phyloP scores from a whole-genome alignment of 305 asterid genomes.

The Petunia hybrid region DNA sequence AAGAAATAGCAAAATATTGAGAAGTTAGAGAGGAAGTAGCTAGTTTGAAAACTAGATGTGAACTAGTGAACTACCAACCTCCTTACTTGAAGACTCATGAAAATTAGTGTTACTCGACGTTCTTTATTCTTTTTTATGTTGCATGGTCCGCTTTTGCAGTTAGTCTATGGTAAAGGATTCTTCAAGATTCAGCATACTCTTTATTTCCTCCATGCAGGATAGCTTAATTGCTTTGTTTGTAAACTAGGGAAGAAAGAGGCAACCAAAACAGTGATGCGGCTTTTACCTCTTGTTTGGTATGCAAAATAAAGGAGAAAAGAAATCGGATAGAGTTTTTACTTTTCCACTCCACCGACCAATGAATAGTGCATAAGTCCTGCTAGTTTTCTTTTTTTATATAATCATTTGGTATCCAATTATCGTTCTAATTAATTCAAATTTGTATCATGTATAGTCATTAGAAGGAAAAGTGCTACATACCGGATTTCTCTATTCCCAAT shows the following conservation, averaged over 20 bases:
- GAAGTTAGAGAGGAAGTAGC: background rate
- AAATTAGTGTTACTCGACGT: background rate
- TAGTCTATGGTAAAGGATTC: slow-evolving; percentile 9
- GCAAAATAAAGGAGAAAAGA: background rate
- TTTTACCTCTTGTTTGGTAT: background rate
- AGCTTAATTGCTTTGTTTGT: background rate
- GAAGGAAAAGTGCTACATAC: background rate
- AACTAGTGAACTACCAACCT: background rate
- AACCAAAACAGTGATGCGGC: background rate
- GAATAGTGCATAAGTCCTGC: background rate
- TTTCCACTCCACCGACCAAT: slow-evolving; percentile 15
- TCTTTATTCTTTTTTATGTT: background rate
- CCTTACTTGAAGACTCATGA: background rate
- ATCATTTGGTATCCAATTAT: background rate
- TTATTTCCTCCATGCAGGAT: slow-evolving; percentile 15
- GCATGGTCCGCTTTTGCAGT: background rate
- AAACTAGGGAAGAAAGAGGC: background rate
- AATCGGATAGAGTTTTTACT: background rate
- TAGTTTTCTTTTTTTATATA: background rate
- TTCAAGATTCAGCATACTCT: slow-evolving; percentile 31
- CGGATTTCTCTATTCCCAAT: background rate
- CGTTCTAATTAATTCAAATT: background rate
- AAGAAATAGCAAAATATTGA: too few species aligned
- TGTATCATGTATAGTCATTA: background rate
- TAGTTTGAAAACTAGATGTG: background rate